Base-by-base conservation (phyloP, 164 flowering plant species). In the Cinnamomum micranthum region DNA sequence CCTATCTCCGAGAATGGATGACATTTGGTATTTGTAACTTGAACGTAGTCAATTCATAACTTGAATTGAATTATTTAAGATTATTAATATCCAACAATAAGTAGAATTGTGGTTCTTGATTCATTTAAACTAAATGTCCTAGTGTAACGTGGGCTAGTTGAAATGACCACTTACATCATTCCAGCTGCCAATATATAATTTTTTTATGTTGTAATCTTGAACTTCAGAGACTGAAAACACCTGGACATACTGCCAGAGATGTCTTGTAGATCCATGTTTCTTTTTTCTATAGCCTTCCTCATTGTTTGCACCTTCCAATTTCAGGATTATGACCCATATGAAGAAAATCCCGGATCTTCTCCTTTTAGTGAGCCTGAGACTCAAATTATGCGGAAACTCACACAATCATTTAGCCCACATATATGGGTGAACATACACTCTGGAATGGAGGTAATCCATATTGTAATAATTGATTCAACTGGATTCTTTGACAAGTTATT, bases 311-410 rank as follows among this genome's bases (percentile, higher is more conserved):
- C 79, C 69, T 65, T 76, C 69, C 59, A 58, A 74, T 74, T 71
- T 33, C 76, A 95, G 99, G 99, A 95, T 78, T 95, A 88, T 84
- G 98, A 95, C 85, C 99, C 99, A 71, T 88, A 86, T 77, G 99
- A 95, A 85, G 99, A 95, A 81, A 91, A 90, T 81, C 99, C 99
- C 58, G 98, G 99, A 81, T 74, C 82, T 80, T 92, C 90, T 78
- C 97, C 99, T 64, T 93, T 95, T 74, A 95, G 99, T 66, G 99
- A 95, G 78, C 99, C 99, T 31, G 99, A 95, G 85, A 82, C 88
- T 76, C 96, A 93, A 82, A 87, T 93, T 33, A 92, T 95, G 99
- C 85, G 97, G 73, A 93, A 90, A 81, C 82, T 95, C 73, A 87
- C 93, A 52, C 12, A 84, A 64, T 83, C 97, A 76, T 95, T 95